Percentiles rank a stretch among this genome's conserved stretches.
These are phyloP conservation scores for Penicillium sp. DNA, from an alignment of 2,329 filamentous ascomycete genomes.

Conservation along the genomic window DNA sequence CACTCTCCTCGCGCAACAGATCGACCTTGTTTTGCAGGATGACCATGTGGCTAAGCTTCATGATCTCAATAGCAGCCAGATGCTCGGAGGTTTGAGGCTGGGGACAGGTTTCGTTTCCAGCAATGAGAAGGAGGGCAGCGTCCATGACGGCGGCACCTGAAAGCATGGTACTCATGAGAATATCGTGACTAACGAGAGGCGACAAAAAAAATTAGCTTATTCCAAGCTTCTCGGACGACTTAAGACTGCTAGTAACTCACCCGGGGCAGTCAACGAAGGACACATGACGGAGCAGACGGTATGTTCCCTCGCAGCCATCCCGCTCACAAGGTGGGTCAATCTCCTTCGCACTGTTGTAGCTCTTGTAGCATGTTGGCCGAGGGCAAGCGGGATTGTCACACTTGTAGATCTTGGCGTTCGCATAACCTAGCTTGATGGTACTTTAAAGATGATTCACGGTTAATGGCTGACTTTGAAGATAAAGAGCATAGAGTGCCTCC, in stretches of 20 bases:
- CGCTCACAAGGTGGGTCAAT: constrained; percentile 95
- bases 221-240: too few species aligned
- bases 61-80: constrained; percentile 98
- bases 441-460: not conserved
- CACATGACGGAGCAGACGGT: constrained; percentile 86
- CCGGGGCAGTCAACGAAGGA: constrained; percentile 94
- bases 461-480: not conserved
- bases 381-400: constrained; percentile 92
- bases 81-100: constrained; percentile 99
- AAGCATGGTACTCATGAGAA: constrained; percentile 99
- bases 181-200: constrained; percentile 76
- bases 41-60: constrained; percentile 99
- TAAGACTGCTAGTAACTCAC: not conserved
- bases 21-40: constrained; percentile 99
- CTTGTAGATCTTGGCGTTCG: constrained; percentile 99
- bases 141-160: constrained; percentile 99
- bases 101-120: constrained; percentile 96
- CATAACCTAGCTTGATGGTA: constrained; percentile 99
- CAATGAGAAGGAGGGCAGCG: constrained; percentile 91
- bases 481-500: not conserved
- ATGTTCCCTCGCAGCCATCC: constrained; percentile 85
- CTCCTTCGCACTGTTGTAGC: constrained; percentile 99
- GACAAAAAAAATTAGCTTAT: not conserved
- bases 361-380: constrained; percentile 90
- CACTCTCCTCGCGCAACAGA: constrained; percentile 93